These are phyloP conservation scores for Trametes cinnabarina DNA, from an alignment of 768 basidiomycete species.

Conservation along the genomic window DNA sequence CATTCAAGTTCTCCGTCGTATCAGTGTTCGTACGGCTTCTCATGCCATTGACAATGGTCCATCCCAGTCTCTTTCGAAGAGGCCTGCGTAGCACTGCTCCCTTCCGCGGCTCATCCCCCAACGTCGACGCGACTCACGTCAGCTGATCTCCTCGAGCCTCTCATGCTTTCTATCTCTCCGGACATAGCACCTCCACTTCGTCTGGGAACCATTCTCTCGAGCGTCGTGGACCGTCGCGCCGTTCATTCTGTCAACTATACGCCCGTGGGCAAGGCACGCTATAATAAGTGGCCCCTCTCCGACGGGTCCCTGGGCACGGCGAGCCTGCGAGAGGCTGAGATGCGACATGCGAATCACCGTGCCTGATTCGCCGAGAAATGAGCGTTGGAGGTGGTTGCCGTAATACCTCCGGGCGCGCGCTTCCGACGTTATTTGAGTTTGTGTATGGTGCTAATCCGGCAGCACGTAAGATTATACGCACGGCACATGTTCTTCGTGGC, in stretches of 20 bases:
- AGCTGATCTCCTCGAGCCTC: not conserved
- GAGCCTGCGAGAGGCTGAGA: not conserved
- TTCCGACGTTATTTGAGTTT: slow-evolving; percentile 1
- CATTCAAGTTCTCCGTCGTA: not conserved
- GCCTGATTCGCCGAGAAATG: slow-evolving; percentile 15
- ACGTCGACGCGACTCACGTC: not conserved
- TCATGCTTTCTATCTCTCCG: not conserved
- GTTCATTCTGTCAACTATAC: not conserved
- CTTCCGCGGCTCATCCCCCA: not conserved
- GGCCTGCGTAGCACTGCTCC: not conserved
- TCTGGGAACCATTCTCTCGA: not conserved
- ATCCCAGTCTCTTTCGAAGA: not conserved
- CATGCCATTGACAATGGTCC: not conserved
- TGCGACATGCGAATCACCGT: not conserved
- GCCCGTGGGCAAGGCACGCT: slow-evolving; percentile 6
- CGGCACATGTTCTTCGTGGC: too few relatives aligned
- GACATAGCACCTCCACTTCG: not conserved
- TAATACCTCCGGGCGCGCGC: slow-evolving; percentile 18
- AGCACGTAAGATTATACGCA: too few relatives aligned
- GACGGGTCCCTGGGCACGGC: not conserved
- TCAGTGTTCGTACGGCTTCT: not conserved
- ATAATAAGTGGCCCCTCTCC: not conserved
- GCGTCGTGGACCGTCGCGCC: not conserved
- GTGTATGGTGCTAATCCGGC: not conserved
- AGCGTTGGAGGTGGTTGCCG: slow-evolving; percentile 14